Conservation (phyloP, 2,329 filamentous ascomycete genomes). For the Mollisia scopiformis region DNA sequence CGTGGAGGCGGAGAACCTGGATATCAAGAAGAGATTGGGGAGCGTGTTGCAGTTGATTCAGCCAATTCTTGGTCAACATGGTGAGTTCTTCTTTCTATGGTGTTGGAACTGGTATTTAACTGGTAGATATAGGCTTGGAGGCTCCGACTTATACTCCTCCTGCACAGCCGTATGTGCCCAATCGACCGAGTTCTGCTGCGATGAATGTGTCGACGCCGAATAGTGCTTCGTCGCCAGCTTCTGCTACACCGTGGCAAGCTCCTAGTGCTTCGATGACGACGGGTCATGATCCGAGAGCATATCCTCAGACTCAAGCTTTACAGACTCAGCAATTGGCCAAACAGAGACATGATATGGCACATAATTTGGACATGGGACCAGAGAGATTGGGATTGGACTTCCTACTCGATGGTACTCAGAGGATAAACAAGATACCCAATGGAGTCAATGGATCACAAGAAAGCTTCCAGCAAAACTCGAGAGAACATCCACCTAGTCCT, state of each 20-base stretch:
- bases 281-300: constrained; percentile 30
- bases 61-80: constrained; percentile 50
- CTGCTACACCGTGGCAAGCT: constrained; percentile 35
- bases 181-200: constrained; percentile 34
- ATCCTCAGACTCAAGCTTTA: constrained; percentile 37
- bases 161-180: constrained; percentile 28
- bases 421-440: constrained; percentile 54
- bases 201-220: constrained; percentile 42
- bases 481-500: constrained; percentile 16
- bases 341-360: constrained; percentile 53
- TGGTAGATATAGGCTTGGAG: constrained; percentile 22
- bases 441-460: constrained; percentile 53
- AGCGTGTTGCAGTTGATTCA: constrained; percentile 66
- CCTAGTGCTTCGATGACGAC: constrained; percentile 33
- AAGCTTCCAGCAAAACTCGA: constrained; percentile 24
- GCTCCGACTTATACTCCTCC: constrained; percentile 22
- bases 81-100: constrained; percentile 26
- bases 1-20: constrained; percentile 77
- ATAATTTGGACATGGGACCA: constrained; percentile 61
- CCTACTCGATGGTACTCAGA: constrained; percentile 64
- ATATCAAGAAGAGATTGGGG: constrained; percentile 71
- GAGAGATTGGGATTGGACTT: constrained; percentile 77
- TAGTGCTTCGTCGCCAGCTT: constrained; percentile 42
- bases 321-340: constrained; percentile 40
- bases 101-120: background rate